Percentiles rank a stretch among this genome's conserved stretches.
phyloP scores from a whole-genome alignment of 2,329 filamentous ascomycete species.

The Fusarium euwallaceae region DNA sequence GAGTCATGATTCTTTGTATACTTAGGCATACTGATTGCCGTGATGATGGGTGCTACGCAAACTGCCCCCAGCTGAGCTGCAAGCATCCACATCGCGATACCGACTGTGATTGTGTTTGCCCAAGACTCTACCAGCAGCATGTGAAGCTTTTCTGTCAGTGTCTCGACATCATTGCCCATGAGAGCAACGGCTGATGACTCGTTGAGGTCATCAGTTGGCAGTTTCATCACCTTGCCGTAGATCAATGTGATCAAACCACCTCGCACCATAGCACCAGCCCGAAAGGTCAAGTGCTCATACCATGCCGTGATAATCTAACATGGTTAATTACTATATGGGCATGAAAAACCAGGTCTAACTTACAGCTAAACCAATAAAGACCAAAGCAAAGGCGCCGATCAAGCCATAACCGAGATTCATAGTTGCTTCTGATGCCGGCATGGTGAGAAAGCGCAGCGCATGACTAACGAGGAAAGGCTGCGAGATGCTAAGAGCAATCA shows the following conservation, averaged over 20 bases:
- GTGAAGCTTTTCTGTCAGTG: conserved; percentile 45
- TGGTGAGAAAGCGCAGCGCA: conserved; percentile 45
- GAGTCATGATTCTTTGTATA: rapidly evolving
- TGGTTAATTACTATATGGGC: background rate
- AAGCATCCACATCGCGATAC: conserved; percentile 50
- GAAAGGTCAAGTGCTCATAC: conserved; percentile 51
- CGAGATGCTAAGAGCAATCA: conserved; percentile 48
- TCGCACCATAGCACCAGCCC: conserved; percentile 48
- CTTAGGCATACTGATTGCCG: conserved; percentile 46
- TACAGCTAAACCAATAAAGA: conserved; percentile 51
- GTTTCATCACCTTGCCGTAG: conserved; percentile 48
- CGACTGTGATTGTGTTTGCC: conserved; percentile 49
- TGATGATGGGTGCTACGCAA: conserved; percentile 50
- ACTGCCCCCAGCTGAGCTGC: conserved; percentile 50
- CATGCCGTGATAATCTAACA: conserved; percentile 48
- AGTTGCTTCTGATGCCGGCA: conserved; percentile 41
- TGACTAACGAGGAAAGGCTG: conserved; percentile 50
- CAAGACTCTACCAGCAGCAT: conserved; percentile 49
- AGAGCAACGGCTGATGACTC: conserved; percentile 49
- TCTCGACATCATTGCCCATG: conserved; percentile 52
- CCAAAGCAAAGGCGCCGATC: conserved; percentile 49
- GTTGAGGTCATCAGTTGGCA: conserved; percentile 44
- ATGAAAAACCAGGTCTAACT: background rate
- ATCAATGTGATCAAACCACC: conserved; percentile 49
- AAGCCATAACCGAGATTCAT: conserved; percentile 49